A percentile compares a stretch with the other conserved stretches of the same genome.
These are phyloP conservation scores for Phytophthora tubulina DNA, from an alignment of 352 stramenopile genomes.

Conservation along the genomic window DNA sequence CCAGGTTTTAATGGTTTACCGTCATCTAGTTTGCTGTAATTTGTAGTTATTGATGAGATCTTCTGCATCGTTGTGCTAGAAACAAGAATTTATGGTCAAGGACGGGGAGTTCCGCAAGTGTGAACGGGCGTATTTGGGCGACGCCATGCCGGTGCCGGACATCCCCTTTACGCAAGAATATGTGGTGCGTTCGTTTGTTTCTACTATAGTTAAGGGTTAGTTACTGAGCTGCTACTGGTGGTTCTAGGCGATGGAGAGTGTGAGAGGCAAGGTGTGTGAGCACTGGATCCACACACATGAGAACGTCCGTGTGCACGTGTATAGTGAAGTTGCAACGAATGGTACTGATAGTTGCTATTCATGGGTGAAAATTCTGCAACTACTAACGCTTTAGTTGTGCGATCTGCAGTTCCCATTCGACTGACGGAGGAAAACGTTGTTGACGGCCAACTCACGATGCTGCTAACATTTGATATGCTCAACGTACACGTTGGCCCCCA, in stretches of 20 bases:
- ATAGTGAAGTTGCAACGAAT: conserved; percentile 53
- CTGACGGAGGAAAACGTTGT: conserved; percentile 72
- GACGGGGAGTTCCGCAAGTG: conserved; percentile 70
- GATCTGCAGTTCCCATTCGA: conserved; percentile 64
- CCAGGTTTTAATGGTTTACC: conserved; percentile 20
- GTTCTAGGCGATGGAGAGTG: conserved; percentile 61
- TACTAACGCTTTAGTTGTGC: conserved; percentile 1
- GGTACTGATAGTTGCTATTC: conserved; percentile 31
- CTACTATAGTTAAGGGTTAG: not conserved
- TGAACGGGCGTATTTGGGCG: conserved; percentile 74
- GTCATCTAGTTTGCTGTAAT: too few species aligned
- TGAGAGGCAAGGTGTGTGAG: conserved; percentile 66
- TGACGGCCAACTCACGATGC: conserved; percentile 51
- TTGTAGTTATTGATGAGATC: conserved; percentile 1
- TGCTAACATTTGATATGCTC: conserved; percentile 73
- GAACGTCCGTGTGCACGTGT: conserved; percentile 68
- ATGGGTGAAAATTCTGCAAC: not conserved
- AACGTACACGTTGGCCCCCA: conserved; percentile 66
- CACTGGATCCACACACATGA: conserved; percentile 70
- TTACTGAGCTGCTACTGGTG: conserved; percentile 1
- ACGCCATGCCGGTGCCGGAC: conserved; percentile 63
- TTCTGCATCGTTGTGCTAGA: conserved; percentile 32
- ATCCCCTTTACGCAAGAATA: conserved; percentile 65
- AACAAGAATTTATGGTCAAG: conserved; percentile 83
- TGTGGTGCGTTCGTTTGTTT: conserved; percentile 39